phyloP scores from a whole-genome alignment of 2,329 filamentous ascomycete species.

The Dactylellina drechsleri region DNA sequence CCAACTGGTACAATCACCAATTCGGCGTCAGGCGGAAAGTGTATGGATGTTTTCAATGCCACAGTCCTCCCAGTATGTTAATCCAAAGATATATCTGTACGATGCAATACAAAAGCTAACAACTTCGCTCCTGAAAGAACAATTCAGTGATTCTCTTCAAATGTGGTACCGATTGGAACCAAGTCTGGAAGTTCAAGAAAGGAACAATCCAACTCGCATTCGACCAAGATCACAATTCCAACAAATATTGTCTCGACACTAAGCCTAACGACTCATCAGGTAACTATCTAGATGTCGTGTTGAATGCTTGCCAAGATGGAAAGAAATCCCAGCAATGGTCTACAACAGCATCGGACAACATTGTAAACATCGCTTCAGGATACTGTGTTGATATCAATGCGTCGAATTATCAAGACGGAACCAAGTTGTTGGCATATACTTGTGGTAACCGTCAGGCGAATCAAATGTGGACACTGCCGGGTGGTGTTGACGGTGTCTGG shows the following conservation, averaged over 20 bases:
- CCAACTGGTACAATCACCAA: constrained; percentile 46
- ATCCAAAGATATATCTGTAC: background rate
- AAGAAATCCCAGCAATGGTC: constrained; percentile 47
- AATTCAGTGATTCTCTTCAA: constrained; percentile 45
- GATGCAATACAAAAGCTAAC: background rate
- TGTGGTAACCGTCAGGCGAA: constrained; percentile 48
- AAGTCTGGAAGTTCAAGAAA: constrained; percentile 52
- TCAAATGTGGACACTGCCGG: constrained; percentile 40
- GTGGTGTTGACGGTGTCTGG: constrained; percentile 41
- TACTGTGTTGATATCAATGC: constrained; percentile 49
- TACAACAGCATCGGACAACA: constrained; percentile 32
- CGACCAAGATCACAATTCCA: constrained; percentile 26
- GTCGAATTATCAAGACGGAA: constrained; percentile 50
- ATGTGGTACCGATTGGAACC: constrained; percentile 50
- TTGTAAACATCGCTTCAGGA: constrained; percentile 28
- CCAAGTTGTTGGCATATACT: constrained; percentile 36
- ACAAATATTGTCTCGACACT: constrained; percentile 47
- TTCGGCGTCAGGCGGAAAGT: constrained; percentile 36
- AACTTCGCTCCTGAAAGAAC: constrained; percentile 8
- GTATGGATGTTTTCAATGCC: constrained; percentile 43
- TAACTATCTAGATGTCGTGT: constrained; percentile 28
- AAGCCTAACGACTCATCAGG: constrained; percentile 9
- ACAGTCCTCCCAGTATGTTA: constrained; percentile 41
- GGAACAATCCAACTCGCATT: constrained; percentile 50
- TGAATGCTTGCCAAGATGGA: constrained; percentile 34